Percentiles rank a stretch among this genome's conserved stretches.
These are phyloP conservation scores for Umbilicaria muhlenbergii DNA, from an alignment of 495 filamentous ascomycete species.

Conservation along the genomic window DNA sequence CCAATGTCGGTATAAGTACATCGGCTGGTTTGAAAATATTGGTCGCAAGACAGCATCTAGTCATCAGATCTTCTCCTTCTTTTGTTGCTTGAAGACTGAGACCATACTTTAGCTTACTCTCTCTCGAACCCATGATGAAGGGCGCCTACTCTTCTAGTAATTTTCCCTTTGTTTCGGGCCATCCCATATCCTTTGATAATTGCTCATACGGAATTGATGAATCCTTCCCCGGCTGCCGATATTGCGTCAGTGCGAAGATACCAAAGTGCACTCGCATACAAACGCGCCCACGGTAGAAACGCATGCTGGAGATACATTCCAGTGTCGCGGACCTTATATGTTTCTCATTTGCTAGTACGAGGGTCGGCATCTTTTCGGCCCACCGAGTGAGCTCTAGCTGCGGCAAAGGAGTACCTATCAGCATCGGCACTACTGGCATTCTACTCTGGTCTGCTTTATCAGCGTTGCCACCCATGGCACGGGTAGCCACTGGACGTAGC, in stretches of 20 bases:
- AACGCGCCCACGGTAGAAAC: constrained; percentile 23
- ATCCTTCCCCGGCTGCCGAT: constrained; percentile 20
- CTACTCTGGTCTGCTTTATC: no score
- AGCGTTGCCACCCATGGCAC: no score
- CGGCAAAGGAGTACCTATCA: neutral
- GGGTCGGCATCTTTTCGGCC: neutral
- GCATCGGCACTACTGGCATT: neutral
- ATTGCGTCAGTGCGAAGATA: constrained; percentile 30
- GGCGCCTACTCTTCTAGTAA: constrained; percentile 24
- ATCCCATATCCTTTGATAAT: constrained; percentile 29
- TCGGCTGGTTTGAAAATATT: constrained; percentile 31
- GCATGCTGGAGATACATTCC: constrained; percentile 13
- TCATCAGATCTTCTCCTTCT: no score
- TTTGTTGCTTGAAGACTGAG: no score
- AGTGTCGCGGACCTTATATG: neutral
- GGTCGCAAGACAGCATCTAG: neutral
- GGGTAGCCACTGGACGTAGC: neutral
- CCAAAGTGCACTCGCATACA: constrained; percentile 44
- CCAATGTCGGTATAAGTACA: constrained; percentile 17
- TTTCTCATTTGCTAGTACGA: constrained; percentile 1
- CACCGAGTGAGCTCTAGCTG: neutral
- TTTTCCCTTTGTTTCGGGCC: constrained; percentile 22
- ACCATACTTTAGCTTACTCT: neutral
- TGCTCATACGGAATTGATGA: constrained; percentile 27
- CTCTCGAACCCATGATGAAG: neutral